Conservation (phyloP, 2,329 filamentous ascomycete species). For the Daldinia sp. region DNA sequence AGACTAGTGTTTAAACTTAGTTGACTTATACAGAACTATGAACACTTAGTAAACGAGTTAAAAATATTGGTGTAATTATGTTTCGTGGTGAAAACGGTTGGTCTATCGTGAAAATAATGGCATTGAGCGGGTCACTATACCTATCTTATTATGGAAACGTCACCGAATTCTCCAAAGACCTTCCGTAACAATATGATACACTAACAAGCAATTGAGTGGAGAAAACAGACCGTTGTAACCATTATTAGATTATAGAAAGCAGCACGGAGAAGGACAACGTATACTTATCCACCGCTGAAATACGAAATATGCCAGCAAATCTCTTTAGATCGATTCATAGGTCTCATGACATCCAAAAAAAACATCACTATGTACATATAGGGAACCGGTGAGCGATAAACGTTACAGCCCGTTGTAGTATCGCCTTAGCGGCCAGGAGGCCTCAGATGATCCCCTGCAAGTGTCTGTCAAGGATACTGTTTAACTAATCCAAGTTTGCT, state of each 20-base stretch:
- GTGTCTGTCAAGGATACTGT: slow-evolving; percentile 9
- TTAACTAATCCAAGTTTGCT: slow-evolving; percentile 9
- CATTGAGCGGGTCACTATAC: not conserved
- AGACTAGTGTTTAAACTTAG: too few species aligned
- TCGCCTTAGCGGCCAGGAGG: slow-evolving; percentile 4
- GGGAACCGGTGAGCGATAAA: slow-evolving; percentile 4
- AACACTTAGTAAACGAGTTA: not conserved
- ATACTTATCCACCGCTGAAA: not conserved
- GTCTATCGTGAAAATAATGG: not conserved
- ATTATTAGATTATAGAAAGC: not conserved
- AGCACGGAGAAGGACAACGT: not conserved
- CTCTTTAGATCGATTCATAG: not conserved
- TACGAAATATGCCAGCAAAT: slow-evolving; percentile 1
- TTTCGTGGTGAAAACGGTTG: not conserved
- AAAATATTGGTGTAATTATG: not conserved
- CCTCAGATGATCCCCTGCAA: slow-evolving; percentile 4
- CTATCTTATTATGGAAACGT: not conserved
- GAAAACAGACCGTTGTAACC: slow-evolving; percentile 7
- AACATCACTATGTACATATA: not conserved
- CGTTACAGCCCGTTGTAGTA: slow-evolving; percentile 12
- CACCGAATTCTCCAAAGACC: not conserved
- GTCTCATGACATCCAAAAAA: not conserved
- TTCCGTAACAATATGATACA: not conserved
- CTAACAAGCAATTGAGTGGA: not conserved
- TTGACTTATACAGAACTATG: too few species aligned